phyloP scores from a whole-genome alignment of 148 eudicot species.

The Spergularia bocconei region DNA sequence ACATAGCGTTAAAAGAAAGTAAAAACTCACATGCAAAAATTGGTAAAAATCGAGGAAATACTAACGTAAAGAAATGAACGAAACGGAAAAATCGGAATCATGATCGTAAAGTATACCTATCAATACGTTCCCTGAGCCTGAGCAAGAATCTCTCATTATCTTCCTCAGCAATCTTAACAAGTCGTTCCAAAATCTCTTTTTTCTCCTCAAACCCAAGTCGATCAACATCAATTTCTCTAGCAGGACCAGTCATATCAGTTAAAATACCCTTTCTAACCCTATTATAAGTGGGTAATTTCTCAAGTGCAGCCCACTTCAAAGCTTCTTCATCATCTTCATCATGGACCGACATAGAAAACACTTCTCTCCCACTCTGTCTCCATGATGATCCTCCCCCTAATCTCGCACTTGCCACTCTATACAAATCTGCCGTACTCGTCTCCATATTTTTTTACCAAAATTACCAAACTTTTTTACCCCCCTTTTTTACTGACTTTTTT shows the following conservation, averaged over 20 bases:
- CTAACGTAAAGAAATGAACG: no score
- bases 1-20: no score
- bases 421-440: constrained; percentile 39
- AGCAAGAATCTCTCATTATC: constrained; percentile 62
- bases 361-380: constrained; percentile 53
- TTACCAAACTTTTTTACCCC: no score
- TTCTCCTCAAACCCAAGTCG: constrained; percentile 51
- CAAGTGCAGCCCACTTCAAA: constrained; percentile 82
- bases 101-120: constrained; percentile 35
- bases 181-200: constrained; percentile 40
- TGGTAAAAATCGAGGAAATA: no score
- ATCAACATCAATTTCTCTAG: constrained; percentile 56
- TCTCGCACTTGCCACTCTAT: constrained; percentile 55
- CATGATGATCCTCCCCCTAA: constrained; percentile 53
- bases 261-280: constrained; percentile 64
- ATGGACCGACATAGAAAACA: constrained; percentile 44
- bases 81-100: no score
- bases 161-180: constrained; percentile 53
- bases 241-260: constrained; percentile 46
- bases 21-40: no score
- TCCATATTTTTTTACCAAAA: constrained; percentile 33
- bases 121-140: constrained; percentile 52
- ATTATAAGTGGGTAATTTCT: constrained; percentile 68
- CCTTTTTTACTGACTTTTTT: not conserved
- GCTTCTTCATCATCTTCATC: constrained; percentile 87